Conservation (phyloP, 2,329 filamentous ascomycete species). For the Triangularia verruculosa region DNA sequence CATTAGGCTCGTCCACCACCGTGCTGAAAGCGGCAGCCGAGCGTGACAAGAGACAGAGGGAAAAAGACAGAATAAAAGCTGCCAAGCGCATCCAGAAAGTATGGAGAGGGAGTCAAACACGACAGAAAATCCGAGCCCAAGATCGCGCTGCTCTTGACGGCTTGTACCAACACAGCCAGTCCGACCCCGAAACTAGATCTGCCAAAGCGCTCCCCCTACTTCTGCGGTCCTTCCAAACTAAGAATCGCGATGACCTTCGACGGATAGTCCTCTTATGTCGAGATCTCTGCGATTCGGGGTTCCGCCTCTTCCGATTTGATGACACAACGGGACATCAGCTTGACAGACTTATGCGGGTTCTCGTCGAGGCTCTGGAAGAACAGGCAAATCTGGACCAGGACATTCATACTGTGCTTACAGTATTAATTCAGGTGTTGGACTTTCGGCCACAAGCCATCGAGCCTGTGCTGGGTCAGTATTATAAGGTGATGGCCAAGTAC, state of each 20-base stretch:
- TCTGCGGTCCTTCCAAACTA: conserved; percentile 47
- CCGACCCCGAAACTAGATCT: conserved; percentile 32
- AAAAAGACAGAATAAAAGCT: conserved; percentile 74
- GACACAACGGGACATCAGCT: conserved; percentile 33
- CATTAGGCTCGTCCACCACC: conserved; percentile 68
- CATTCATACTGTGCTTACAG: conserved; percentile 35
- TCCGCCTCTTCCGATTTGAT: conserved; percentile 36
- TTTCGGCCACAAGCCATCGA: conserved; percentile 31
- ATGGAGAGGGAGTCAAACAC: conserved; percentile 72
- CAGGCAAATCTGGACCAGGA: conserved; percentile 16
- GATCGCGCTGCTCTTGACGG: conserved; percentile 56
- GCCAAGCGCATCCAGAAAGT: conserved; percentile 70
- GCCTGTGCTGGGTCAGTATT: conserved; percentile 37
- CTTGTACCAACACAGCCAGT: conserved; percentile 60
- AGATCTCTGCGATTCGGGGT: conserved; percentile 41
- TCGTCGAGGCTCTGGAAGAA: conserved; percentile 36
- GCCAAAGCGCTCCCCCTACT: conserved; percentile 46
- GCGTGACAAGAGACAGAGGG: conserved; percentile 72
- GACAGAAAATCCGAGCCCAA: conserved; percentile 23
- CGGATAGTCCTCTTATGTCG: conserved; percentile 46
- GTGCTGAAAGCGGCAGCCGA: conserved; percentile 86
- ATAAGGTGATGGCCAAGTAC: conserved; percentile 38
- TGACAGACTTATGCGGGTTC: conserved; percentile 35
- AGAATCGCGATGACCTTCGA: conserved; percentile 44
- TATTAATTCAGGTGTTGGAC: conserved; percentile 35